Evolutionary conservation across 495 filamentous ascomycete species (phyloP).

Genomic region (Penicillium daleae): DNA sequence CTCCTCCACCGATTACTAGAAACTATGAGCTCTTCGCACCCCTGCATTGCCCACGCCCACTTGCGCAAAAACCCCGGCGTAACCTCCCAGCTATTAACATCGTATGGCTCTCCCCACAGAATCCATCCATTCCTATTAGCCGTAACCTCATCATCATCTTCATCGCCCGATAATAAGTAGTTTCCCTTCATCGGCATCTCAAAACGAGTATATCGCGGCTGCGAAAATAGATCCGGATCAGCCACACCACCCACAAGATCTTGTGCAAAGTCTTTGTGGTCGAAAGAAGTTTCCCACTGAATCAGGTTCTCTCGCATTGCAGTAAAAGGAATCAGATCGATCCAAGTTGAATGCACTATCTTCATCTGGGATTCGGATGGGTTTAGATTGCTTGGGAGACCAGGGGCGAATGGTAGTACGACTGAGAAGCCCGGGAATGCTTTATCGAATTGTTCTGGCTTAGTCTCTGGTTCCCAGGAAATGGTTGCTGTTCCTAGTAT

Average conservation of each 20-base stretch:
- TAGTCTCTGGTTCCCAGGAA: not conserved
- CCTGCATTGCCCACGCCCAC: slow-evolving; percentile 21
- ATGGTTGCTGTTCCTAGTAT: not conserved
- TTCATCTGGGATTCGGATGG: not conserved
- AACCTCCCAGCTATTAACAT: slow-evolving; percentile 22
- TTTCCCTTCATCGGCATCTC: not conserved
- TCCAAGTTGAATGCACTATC: slow-evolving; percentile 22
- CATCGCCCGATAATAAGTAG: not conserved
- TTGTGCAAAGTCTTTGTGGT: slow-evolving; percentile 3
- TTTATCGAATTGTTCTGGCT: not conserved
- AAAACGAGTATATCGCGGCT: not conserved
- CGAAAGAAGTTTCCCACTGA: slow-evolving; percentile 17
- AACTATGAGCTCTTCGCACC: slow-evolving; percentile 24
- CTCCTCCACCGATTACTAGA: slow-evolving; percentile 26
- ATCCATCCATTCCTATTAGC: slow-evolving; percentile 17
- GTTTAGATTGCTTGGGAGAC: not conserved
- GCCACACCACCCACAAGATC: not conserved
- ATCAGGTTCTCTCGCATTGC: slow-evolving; percentile 29
- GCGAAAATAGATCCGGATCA: slow-evolving; percentile 11
- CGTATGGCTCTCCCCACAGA: slow-evolving; percentile 21
- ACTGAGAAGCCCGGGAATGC: not conserved
- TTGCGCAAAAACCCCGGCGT: slow-evolving; percentile 24
- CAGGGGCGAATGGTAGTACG: not conserved
- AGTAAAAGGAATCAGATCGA: slow-evolving; percentile 25
- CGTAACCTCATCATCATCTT: slow-evolving; percentile 21